Evolutionary conservation across 1,284 basidiomycete genomes (phyloP).

Genomic region (Tilletia horrida): DNA sequence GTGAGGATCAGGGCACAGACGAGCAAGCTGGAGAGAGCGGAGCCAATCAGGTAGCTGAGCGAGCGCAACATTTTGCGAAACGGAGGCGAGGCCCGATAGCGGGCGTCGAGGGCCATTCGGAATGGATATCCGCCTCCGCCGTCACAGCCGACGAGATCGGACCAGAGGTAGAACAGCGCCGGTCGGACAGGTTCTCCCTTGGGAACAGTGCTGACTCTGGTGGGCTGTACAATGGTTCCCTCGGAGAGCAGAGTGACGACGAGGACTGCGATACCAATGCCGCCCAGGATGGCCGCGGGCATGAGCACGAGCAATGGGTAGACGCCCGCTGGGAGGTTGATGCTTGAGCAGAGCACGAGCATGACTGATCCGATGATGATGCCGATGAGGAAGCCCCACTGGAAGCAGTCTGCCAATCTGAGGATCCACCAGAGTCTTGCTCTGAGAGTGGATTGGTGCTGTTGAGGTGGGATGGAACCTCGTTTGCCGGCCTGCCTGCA

Average conservation of each 20-base stretch:
- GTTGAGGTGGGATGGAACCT: neutral
- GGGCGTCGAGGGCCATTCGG: neutral
- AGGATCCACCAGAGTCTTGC: neutral
- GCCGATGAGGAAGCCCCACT: conserved; percentile 7
- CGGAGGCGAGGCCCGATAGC: neutral
- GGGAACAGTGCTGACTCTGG: neutral
- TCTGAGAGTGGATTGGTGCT: neutral
- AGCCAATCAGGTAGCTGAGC: conserved; percentile 3
- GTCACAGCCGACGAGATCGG: conserved; percentile 3
- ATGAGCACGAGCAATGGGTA: conserved; percentile 8
- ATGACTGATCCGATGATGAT: neutral
- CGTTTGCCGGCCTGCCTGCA: neutral
- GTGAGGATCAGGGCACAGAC: neutral
- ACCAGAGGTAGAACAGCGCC: conserved; percentile 3
- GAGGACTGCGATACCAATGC: conserved; percentile 1
- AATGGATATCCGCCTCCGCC: conserved; percentile 15
- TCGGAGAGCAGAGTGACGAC: neutral
- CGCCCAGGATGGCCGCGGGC: conserved; percentile 14
- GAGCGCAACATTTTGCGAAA: conserved; percentile 5
- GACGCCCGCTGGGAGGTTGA: neutral
- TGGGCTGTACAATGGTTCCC: neutral
- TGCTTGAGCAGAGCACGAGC: neutral
- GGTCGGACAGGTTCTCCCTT: conserved; percentile 4
- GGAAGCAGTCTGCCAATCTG: neutral
- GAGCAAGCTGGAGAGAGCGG: neutral